Conservation (phyloP, 208 protist species). For the Trypanosoma theileri region DNA sequence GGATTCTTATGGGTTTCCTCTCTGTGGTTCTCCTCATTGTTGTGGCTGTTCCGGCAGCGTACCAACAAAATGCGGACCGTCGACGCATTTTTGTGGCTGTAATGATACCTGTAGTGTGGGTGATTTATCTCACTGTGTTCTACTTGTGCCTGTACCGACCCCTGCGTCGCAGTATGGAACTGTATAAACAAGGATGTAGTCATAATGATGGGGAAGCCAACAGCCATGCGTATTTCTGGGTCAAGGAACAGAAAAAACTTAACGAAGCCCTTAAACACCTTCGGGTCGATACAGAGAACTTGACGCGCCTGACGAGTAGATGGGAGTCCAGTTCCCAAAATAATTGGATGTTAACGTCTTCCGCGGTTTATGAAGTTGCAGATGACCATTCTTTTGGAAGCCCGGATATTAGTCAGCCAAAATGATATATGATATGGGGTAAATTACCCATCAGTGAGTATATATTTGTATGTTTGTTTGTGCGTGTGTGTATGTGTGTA, state of each 20-base stretch:
- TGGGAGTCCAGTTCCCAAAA: not conserved
- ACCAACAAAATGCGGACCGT: slow-evolving; percentile 31
- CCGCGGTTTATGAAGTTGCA: too few relatives aligned
- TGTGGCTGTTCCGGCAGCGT: slow-evolving; percentile 48
- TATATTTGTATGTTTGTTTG: slow-evolving; percentile 11
- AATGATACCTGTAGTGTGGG: slow-evolving; percentile 43
- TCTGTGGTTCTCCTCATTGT: slow-evolving; percentile 47
- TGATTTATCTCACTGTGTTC: slow-evolving; percentile 45
- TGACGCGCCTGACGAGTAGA: slow-evolving; percentile 21
- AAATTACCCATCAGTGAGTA: too few relatives aligned
- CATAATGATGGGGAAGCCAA: slow-evolving; percentile 12
- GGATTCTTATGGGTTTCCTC: slow-evolving; percentile 56
- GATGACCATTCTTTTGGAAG: too few relatives aligned
- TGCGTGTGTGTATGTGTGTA: slow-evolving; percentile 6
- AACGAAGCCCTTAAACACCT: slow-evolving; percentile 40
- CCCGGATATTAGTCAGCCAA: too few relatives aligned
- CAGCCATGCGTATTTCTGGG: slow-evolving; percentile 28
- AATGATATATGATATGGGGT: too few relatives aligned
- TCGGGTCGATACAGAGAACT: slow-evolving; percentile 27
- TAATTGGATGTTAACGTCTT: too few relatives aligned
- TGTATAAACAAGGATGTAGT: slow-evolving; percentile 34
- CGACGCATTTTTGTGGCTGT: slow-evolving; percentile 60
- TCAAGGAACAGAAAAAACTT: slow-evolving; percentile 67
- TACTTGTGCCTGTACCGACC: slow-evolving; percentile 63
- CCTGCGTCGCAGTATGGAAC: slow-evolving; percentile 36